Base-by-base conservation (phyloP, 129 eudicot genomes). In the Flaveria ramosissima region DNA sequence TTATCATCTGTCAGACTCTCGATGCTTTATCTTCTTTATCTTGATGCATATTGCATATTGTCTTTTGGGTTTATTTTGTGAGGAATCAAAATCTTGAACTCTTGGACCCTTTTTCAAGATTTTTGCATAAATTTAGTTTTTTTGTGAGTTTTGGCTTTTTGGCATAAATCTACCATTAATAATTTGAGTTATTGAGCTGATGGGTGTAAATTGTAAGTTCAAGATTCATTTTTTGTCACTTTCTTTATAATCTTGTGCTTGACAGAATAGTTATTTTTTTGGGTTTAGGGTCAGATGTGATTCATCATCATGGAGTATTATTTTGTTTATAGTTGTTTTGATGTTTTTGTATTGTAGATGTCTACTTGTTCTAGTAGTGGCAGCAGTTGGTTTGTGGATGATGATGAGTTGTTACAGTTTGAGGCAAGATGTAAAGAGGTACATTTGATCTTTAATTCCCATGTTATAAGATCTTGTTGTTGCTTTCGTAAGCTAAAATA, bases 361-460 rank as follows among this genome's bases (percentile, higher is more conserved):
- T 91, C 98, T 47, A 82, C 70, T 72, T 79, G 81, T 74, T 88
- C 88, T 55, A 83, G 86, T 74, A 86, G 89, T 76, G 80, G 86
- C 61, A 85, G 85, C 72, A 83, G 81, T 47, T 79, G 47, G 76
- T 71, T 85, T 71, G 32, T 78, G 66, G 90, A 86, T 11, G 63
- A 73, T 65, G 90, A 85, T 50, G 97, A 91, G 61, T 78, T 86
- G 52, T 81, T 74, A 20, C 92, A 89, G 82, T 86, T 90, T 79
- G 81, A 76, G 74, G 84, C 88, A 67, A 86, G 97, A 81, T 91
- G 88, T 74, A 83, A 78, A 79, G 90, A 90, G 96, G 98, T 89
- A 83, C 24, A 45, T 36, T 72, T 70, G 41, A 14, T 11, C 6
- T 45, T 45, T 2, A 45, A 45, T 45, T 45, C 50, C 13, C 50